A percentile compares a stretch with the other conserved stretches of the same genome.
Evolutionary conservation across 2,329 filamentous ascomycete genomes (phyloP).

Genomic region (Fusarium decemcellulare): DNA sequence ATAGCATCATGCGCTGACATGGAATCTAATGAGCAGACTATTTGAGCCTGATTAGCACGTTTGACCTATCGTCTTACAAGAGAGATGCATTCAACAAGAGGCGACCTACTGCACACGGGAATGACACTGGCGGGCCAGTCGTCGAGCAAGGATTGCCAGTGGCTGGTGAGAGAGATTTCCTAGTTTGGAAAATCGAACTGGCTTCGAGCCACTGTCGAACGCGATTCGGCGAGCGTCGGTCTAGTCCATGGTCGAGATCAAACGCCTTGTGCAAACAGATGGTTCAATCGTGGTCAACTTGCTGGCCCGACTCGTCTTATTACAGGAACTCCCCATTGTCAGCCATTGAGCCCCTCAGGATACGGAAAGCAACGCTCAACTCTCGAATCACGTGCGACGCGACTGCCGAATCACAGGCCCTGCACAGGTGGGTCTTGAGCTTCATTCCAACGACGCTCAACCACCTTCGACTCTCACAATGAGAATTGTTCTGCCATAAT

Average conservation of each 20-base stretch:
- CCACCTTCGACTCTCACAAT: conserved; percentile 22
- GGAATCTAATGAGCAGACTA: conserved; percentile 12
- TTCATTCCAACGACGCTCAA: conserved; percentile 36
- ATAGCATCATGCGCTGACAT: conserved; percentile 43
- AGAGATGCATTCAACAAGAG: background rate
- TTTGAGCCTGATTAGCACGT: conserved; percentile 28
- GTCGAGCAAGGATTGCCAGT: conserved; percentile 28
- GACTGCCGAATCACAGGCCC: conserved; percentile 41
- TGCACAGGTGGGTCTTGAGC: conserved; percentile 36
- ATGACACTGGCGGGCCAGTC: conserved; percentile 19
- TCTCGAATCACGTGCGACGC: conserved; percentile 43
- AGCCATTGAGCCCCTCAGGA: conserved; percentile 48
- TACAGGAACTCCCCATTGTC: conserved; percentile 43
- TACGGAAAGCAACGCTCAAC: conserved; percentile 42
- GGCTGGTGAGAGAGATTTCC: conserved; percentile 18
- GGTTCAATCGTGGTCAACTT: conserved; percentile 38
- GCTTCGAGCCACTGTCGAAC: conserved; percentile 19
- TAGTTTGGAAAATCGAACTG: conserved; percentile 23
- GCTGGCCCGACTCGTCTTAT: conserved; percentile 30
- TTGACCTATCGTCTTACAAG: conserved; percentile 19
- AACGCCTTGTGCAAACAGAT: conserved; percentile 18
- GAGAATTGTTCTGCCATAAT: conserved; percentile 15
- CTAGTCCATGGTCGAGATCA: conserved; percentile 36
- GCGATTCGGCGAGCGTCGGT: conserved; percentile 17
- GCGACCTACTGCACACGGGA: conserved; percentile 18